These are phyloP conservation scores for Russula foetens DNA, from an alignment of 768 basidiomycete genomes.

Conservation along the genomic window DNA sequence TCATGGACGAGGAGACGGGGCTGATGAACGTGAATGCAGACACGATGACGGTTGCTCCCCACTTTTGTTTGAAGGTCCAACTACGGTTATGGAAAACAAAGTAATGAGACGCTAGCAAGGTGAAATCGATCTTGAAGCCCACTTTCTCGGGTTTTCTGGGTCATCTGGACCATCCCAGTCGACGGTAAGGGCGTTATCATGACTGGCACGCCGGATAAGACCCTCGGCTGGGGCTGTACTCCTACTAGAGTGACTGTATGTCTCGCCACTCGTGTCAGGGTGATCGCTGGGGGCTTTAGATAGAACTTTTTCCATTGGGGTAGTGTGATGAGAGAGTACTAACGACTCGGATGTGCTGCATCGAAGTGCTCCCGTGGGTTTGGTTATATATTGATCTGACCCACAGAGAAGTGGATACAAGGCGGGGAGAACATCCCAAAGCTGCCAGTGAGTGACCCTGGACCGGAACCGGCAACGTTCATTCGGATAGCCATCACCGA, in stretches of 20 bases:
- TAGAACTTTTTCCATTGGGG: not conserved
- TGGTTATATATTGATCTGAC: too few relatives aligned
- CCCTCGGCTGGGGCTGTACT: not conserved
- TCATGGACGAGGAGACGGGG: slow-evolving; percentile 65
- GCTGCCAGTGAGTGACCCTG: too few relatives aligned
- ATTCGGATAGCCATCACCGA: too few relatives aligned
- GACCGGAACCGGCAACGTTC: too few relatives aligned
- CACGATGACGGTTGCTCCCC: slow-evolving; percentile 42
- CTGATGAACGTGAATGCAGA: slow-evolving; percentile 59
- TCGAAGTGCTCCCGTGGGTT: too few relatives aligned
- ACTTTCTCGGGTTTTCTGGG: slow-evolving; percentile 16
- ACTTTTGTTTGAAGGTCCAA: slow-evolving; percentile 13
- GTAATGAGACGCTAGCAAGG: not conserved
- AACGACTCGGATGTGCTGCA: too few relatives aligned
- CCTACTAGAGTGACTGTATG: not conserved
- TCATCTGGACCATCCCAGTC: slow-evolving; percentile 16
- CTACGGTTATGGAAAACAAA: not conserved
- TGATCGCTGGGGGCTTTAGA: not conserved
- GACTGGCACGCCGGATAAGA: not conserved
- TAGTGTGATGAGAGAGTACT: too few relatives aligned
- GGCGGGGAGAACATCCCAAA: too few relatives aligned
- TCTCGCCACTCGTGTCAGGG: not conserved
- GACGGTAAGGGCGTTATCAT: not conserved
- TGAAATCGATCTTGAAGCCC: not conserved
- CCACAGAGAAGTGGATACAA: too few relatives aligned